phyloP scores from a whole-genome alignment of 768 basidiomycete genomes.

The Boletus reticulatus region DNA sequence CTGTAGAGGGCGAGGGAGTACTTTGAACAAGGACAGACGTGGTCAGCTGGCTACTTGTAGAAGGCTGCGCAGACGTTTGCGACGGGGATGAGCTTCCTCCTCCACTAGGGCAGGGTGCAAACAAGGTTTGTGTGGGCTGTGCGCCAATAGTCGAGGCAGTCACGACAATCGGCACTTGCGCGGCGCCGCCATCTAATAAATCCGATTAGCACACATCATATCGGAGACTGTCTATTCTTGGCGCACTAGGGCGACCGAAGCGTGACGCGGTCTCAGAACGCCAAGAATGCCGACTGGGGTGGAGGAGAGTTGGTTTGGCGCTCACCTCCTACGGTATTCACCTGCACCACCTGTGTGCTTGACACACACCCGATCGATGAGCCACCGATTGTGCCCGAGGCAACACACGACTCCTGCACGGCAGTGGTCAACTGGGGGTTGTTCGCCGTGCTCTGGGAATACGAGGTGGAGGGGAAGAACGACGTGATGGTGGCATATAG shows the following conservation, averaged over 20 bases:
- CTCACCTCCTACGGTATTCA: constrained; percentile 38
- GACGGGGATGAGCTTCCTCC: constrained; percentile 10
- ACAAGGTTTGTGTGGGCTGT: constrained; percentile 38
- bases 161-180: constrained; percentile 41
- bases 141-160: constrained; percentile 32
- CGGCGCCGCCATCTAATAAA: constrained; percentile 27
- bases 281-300: neutral
- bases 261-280: constrained; percentile 20
- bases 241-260: neutral
- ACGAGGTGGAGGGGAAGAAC: constrained; percentile 35
- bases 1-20: constrained; percentile 32
- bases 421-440: constrained; percentile 34
- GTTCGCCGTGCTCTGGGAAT: constrained; percentile 34
- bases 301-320: neutral
- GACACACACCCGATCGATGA: constrained; percentile 30
- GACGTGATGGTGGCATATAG: constrained; percentile 38
- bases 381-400: constrained; percentile 27
- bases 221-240: constrained; percentile 1
- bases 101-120: constrained; percentile 36
- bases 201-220: constrained; percentile 11
- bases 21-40: constrained; percentile 28
- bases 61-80: constrained; percentile 4
- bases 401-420: constrained; percentile 30
- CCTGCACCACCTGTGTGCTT: constrained; percentile 24
- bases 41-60: constrained; percentile 11